These are phyloP conservation scores for Aspergillus tubingensis DNA, from an alignment of 2,329 filamentous ascomycete genomes.

Conservation along the genomic window DNA sequence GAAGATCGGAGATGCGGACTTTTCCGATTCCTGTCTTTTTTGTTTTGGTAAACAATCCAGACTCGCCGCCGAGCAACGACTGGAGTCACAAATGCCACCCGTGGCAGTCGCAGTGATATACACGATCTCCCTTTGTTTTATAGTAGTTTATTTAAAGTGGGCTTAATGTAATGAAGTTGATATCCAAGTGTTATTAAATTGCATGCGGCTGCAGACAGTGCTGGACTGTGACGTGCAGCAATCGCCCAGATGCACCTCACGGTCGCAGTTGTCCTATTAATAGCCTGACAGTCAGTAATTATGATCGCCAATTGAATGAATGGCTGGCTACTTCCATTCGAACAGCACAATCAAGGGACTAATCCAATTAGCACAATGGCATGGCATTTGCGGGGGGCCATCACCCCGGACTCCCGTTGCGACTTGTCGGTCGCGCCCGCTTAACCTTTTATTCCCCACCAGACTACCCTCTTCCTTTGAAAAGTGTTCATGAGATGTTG, in stretches of 20 bases:
- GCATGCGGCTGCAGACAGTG: neutral
- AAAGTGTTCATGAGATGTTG: no score
- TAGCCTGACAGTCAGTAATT: neutral
- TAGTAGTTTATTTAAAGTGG: no score
- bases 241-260: neutral
- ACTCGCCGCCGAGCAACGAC: constrained; percentile 8
- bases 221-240: neutral
- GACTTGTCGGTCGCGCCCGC: neutral
- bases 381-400: neutral
- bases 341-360: neutral
- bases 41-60: constrained; percentile 24
- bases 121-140: no score
- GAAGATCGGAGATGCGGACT: constrained; percentile 8
- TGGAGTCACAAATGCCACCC: neutral
- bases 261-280: neutral
- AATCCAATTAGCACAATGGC: no score
- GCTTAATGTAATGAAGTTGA: neutral
- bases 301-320: neutral
- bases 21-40: constrained; percentile 16
- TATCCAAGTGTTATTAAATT: neutral
- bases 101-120: neutral
- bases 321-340: neutral
- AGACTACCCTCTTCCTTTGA: neutral
- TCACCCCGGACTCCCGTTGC: neutral
- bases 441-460: neutral